Base-by-base conservation (phyloP, 441 rosid genomes). In the Theobroma grandiflorum region DNA sequence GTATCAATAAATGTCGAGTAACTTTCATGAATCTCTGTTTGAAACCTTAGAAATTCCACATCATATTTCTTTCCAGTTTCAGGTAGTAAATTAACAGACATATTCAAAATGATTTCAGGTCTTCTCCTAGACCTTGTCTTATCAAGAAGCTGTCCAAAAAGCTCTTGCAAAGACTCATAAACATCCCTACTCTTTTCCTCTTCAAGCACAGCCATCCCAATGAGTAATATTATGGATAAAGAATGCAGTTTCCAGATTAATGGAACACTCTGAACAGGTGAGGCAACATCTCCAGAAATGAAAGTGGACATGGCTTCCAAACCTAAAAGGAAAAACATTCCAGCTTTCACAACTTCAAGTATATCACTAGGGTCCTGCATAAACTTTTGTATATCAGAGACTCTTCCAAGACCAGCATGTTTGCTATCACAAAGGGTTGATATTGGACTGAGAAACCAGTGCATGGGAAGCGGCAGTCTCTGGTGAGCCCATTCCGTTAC, bases 401-500 rank as follows among this genome's bases (percentile, higher is more conserved):
- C 63, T 67, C 76, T 84, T 57, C 63, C 77, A 78, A 63, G 84
- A 77, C 87, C 77, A 71, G 82, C 82, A 52, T 75, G 77, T 84
- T 87, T 81, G 74, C 85, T 78, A 58, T 78, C 72, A 50, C 78
- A 82, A 70, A 86, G 82, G 75, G 89, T 88, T 84, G 94, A 71
- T 68, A 96, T 85, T 82, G 99, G 88, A 86, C 97, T 96, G 80
- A 96, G 94, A 86, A 95, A 92, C 98, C 99, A 96, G 79, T 95
- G 98, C 80, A 83, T 76, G 70, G 98, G 97, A 83, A 96, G 91
- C 9, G 98, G 96, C 87, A 93, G 65, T 87, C 94, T 91, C 93
- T 95, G 98, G 81, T 86, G 88, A 73, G 95, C 93, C 97, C 97
- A 95, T 85, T 96, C 97, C 75, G 82, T 74, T 67, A 81, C 58